Evolutionary conservation across 2,329 filamentous ascomycete genomes (phyloP), one percentile per base, ranked within the genome.

Genomic region (Penicillium janthinellum): DNA sequence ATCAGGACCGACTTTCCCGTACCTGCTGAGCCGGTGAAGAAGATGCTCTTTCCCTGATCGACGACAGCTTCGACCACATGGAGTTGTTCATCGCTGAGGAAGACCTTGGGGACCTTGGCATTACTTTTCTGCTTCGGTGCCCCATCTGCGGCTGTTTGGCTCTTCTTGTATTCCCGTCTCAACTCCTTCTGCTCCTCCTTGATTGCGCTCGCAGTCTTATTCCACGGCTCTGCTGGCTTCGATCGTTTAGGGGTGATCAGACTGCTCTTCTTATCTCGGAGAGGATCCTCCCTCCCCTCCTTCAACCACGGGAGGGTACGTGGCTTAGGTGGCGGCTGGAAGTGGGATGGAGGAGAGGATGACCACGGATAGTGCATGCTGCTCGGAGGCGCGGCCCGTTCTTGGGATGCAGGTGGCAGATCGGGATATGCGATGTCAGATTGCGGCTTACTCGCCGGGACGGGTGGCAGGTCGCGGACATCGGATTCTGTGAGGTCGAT

Each of bases 1-100:
- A 99, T 92, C 58, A 99, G 79, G 4, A 99, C 94, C 1, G 95
- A 99, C 81, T 99, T 99, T 75, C 95, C 95, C 4, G 95, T 97
- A 82, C 87, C 92, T 59, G 95, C 95, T 60, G 95, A 96, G 68
- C 95, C 95, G 0, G 95, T 99, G 75, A 99, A 99, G 80, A 99
- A 99, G 2, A 97, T 93, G 68, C 94, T 98, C 74, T 92, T 89
- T 60, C 85, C 85, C 64, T 90, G 81, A 22, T 95, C 85, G 7
- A 92, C 84, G 10, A 99, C 94, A 20, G 97, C 81, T 48, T 92
- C 87, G 58, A 96, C 81, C 11, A 99, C 92, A 59, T 90, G 87
- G 60, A 86, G 84, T 76, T 99, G 95, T 73, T 99, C 95, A 12
- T 89, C 85, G 72, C 91, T 97, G 38, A 99, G 81, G 57, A 89